Conservation (phyloP, 2,329 filamentous ascomycete species). For the Penicillium sp. region DNA sequence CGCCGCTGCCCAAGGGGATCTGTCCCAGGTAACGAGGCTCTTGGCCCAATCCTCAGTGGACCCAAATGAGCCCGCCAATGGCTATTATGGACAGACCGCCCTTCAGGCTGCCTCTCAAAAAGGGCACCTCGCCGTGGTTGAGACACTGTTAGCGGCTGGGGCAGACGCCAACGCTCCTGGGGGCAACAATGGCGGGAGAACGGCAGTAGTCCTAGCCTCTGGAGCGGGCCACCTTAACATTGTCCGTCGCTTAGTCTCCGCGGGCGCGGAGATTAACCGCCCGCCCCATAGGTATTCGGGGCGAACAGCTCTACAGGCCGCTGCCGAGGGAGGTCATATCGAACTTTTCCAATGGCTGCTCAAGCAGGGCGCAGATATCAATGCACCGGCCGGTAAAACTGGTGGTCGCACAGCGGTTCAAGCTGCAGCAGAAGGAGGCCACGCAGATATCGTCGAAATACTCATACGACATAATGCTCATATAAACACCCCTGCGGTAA, state of each 20-base stretch:
- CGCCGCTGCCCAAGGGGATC: neutral
- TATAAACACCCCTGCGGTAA: conserved; percentile 14
- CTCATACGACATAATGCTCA: conserved; percentile 19
- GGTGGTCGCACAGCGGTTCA: conserved; percentile 16
- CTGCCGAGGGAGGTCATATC: conserved; percentile 6
- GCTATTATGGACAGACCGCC: conserved; percentile 27
- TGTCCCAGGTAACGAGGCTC: neutral
- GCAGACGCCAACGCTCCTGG: neutral
- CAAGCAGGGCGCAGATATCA: conserved; percentile 24
- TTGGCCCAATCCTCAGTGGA: neutral
- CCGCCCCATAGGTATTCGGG: conserved; percentile 5
- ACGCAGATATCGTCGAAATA: conserved; percentile 10
- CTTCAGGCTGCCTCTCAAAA: conserved; percentile 33
- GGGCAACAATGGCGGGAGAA: neutral
- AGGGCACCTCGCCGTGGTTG: conserved; percentile 17
- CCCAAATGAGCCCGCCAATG: conserved; percentile 1
- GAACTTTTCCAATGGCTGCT: conserved; percentile 20
- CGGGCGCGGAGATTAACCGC: conserved; percentile 26
- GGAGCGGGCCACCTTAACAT: conserved; percentile 13
- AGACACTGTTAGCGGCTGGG: conserved; percentile 4
- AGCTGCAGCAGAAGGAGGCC: conserved; percentile 7
- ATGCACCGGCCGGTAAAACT: conserved; percentile 17
- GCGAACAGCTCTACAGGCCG: conserved; percentile 15
- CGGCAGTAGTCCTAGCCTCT: neutral
- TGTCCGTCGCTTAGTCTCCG: conserved; percentile 21